These are phyloP conservation scores for Fusarium pseudonygamai DNA, from an alignment of 2,329 filamentous ascomycete species.

Conservation along the genomic window DNA sequence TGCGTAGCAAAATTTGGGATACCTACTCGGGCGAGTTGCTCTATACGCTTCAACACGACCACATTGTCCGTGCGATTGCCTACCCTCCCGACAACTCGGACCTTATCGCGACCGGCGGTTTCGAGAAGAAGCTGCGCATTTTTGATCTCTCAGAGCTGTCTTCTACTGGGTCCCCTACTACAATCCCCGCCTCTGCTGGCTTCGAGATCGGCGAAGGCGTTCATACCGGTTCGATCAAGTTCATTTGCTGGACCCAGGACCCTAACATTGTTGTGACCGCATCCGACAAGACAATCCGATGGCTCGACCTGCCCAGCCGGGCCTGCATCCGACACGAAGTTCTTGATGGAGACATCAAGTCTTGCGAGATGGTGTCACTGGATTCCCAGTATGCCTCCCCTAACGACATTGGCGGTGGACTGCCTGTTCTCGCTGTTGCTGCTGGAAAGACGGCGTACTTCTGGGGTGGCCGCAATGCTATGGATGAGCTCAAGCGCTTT, in stretches of 20 bases:
- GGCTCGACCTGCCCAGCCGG: slow-evolving; percentile 88
- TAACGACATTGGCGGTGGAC: slow-evolving; percentile 72
- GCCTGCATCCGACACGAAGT: slow-evolving; percentile 78
- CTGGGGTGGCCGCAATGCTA: slow-evolving; percentile 80
- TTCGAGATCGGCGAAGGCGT: slow-evolving; percentile 89
- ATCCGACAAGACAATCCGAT: slow-evolving; percentile 89
- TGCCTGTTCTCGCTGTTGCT: slow-evolving; percentile 83
- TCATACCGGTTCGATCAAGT: slow-evolving; percentile 91
- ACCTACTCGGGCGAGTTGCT: slow-evolving; percentile 92
- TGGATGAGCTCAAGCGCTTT: slow-evolving; percentile 78
- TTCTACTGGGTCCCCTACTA: slow-evolving; percentile 53
- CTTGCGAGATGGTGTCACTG: slow-evolving; percentile 85
- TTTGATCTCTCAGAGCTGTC: slow-evolving; percentile 80
- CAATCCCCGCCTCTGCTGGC: slow-evolving; percentile 68
- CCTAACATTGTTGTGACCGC: slow-evolving; percentile 91
- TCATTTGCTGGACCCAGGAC: slow-evolving; percentile 92
- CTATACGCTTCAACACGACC: slow-evolving; percentile 87
- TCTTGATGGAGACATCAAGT: slow-evolving; percentile 87
- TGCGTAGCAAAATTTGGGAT: slow-evolving; percentile 91
- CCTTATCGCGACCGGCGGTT: slow-evolving; percentile 92
- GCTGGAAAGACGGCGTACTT: slow-evolving; percentile 96
- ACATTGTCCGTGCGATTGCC: slow-evolving; percentile 93
- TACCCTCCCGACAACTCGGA: slow-evolving; percentile 84
- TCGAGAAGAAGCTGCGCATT: slow-evolving; percentile 95
- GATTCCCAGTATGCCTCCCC: slow-evolving; percentile 66